Conservation (phyloP, 163 green algal species). For the Picocystis sp. region DNA sequence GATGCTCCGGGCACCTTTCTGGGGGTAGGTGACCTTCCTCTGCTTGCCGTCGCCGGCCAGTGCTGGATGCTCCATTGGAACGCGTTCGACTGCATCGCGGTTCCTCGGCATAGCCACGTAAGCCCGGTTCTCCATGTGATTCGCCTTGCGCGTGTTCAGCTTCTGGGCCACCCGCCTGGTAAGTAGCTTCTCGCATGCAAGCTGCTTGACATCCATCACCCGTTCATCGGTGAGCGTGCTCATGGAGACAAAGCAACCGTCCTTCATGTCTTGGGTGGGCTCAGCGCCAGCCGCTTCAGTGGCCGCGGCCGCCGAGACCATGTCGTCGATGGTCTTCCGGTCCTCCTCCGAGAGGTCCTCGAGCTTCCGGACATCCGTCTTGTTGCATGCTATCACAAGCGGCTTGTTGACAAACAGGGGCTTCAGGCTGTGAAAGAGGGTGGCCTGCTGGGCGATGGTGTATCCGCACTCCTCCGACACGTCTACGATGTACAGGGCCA, state of each 20-base stretch:
- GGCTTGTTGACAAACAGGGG: conserved; percentile 97
- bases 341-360: conserved; percentile 29
- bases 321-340: conserved; percentile 41
- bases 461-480: conserved; percentile 90
- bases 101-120: conserved; percentile 72
- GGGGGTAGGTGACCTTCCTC: no score
- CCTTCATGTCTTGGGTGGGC: conserved; percentile 15
- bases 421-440: conserved; percentile 70
- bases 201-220: conserved; percentile 67
- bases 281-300: conserved; percentile 8
- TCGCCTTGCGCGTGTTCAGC: conserved; percentile 60
- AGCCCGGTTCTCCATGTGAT: conserved; percentile 75
- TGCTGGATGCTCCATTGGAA: conserved; percentile 35
- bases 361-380: conserved; percentile 39
- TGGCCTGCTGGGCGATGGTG: conserved; percentile 80
- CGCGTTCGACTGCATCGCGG: conserved; percentile 14
- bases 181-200: conserved; percentile 27
- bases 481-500: conserved; percentile 93
- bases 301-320: conserved; percentile 46
- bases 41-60: no score
- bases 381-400: conserved; percentile 90
- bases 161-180: conserved; percentile 78
- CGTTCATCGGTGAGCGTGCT: conserved; percentile 82
- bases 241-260: conserved; percentile 62
- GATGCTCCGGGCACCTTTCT: no score